phyloP scores from a whole-genome alignment of 1,284 basidiomycete genomes.

The Moesziomyces globuligerus region DNA sequence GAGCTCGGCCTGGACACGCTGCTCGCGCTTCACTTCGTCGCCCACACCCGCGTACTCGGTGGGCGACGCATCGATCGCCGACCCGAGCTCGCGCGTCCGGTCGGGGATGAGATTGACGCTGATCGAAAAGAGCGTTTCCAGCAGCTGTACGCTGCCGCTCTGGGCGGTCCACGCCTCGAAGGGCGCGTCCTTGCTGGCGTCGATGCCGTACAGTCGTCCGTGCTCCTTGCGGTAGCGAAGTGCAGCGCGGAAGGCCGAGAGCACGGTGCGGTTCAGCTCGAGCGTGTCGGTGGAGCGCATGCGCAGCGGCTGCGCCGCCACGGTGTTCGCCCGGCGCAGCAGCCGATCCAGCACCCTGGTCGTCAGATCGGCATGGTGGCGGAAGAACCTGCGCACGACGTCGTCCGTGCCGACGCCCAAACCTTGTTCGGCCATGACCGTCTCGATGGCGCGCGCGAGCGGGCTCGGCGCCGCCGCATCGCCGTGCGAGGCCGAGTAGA shows the following conservation, averaged over 20 bases:
- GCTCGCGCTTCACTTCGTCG: slow-evolving; percentile 56
- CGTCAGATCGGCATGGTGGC: slow-evolving; percentile 72
- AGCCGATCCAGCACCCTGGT: slow-evolving; percentile 38
- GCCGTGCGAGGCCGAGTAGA: slow-evolving; percentile 21
- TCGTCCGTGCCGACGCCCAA: slow-evolving; percentile 73
- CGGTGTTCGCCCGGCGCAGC: slow-evolving; percentile 19
- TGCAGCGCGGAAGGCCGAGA: slow-evolving; percentile 78
- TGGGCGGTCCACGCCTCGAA: slow-evolving; percentile 84
- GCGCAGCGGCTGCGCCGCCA: slow-evolving; percentile 18
- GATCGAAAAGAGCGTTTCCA: slow-evolving; percentile 78
- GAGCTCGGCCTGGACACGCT: slow-evolving; percentile 63
- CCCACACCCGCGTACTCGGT: slow-evolving; percentile 49
- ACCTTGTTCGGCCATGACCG: slow-evolving; percentile 73
- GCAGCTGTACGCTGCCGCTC: slow-evolving; percentile 75
- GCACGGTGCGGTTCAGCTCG: slow-evolving; percentile 78
- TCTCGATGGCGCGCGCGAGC: slow-evolving; percentile 71
- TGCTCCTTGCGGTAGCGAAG: slow-evolving; percentile 79
- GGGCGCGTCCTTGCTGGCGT: slow-evolving; percentile 71
- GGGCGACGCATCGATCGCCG: slow-evolving; percentile 67
- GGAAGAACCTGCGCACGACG: slow-evolving; percentile 84
- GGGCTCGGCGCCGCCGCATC: slow-evolving; percentile 43
- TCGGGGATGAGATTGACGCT: slow-evolving; percentile 72
- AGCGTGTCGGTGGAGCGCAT: slow-evolving; percentile 23
- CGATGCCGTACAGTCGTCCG: slow-evolving; percentile 79
- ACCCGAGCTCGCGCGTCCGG: slow-evolving; percentile 70